phyloP scores from a whole-genome alignment of 1,139 yeast genomes.

The Sporopachydermia cereana region DNA sequence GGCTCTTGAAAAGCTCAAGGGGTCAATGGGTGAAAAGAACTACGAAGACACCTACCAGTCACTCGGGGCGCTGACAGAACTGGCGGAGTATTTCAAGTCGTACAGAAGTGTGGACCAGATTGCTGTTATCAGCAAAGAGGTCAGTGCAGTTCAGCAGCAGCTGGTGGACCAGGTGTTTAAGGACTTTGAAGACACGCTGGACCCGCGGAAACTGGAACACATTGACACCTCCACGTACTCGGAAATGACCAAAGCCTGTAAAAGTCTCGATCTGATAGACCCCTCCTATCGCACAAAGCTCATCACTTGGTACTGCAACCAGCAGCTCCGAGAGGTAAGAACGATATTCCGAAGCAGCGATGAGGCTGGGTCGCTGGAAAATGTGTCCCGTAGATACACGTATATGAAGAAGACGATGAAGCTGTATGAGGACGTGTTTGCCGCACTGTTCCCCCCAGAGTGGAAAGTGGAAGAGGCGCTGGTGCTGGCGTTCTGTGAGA shows the following conservation, averaged over 20 bases:
- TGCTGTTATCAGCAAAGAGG: constrained; percentile 52
- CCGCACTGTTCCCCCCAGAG: constrained; percentile 46
- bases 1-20: constrained; percentile 57
- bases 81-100: constrained; percentile 64
- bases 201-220: constrained; percentile 20
- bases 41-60: constrained; percentile 60
- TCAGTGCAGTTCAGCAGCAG: constrained; percentile 51
- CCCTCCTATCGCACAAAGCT: constrained; percentile 48
- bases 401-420: constrained; percentile 65
- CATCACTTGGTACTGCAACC: constrained; percentile 62
- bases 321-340: constrained; percentile 61
- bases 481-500: constrained; percentile 50
- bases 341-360: constrained; percentile 66
- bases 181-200: constrained; percentile 48
- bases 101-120: constrained; percentile 80
- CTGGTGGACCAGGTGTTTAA: constrained; percentile 62
- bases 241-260: constrained; percentile 50
- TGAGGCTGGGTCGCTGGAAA: constrained; percentile 91
- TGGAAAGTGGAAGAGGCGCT: constrained; percentile 66
- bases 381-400: constrained; percentile 66
- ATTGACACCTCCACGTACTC: constrained; percentile 15
- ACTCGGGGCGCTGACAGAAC: constrained; percentile 67
- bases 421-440: constrained; percentile 42
- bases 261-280: constrained; percentile 58
- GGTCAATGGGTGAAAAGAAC: constrained; percentile 34